Evolutionary conservation across 805 yeast species (phyloP), one percentile per base, ranked within the genome.

Genomic region (Candida silvatica): DNA sequence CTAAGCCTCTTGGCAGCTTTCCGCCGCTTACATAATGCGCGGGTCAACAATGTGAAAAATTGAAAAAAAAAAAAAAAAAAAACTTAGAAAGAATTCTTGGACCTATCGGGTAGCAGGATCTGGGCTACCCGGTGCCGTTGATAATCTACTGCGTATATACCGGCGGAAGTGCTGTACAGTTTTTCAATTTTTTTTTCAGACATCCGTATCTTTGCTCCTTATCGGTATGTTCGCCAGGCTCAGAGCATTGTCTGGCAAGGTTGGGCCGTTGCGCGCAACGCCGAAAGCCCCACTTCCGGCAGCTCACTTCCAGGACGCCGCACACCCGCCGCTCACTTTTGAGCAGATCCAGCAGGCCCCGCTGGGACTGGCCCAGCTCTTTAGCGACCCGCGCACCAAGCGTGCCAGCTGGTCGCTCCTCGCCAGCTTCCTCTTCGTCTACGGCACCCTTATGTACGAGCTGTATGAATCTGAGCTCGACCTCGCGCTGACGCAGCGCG

Each of bases 281-380:
- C 9, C 11, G 9, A 23, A 9, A 8, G 17, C 35, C 17, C 17
- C 18, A 20, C 11, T 14, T 24, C 38, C 42, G 14, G 40, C 40
- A 8, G 9, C 31, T 7, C 17, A 37, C 9, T 41, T 41, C 32
- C 44, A 41, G 24, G 42, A 41, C 16, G 16, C 14, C 4, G 26
- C 19, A 4, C 27, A 27, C 14, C 26, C 18, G 12, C 44, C 44
- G 17, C 8, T 24, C 3, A 33, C 38, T 5, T 34, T 30, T 29
- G 35, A 29, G 14, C 11, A 22, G 6, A 24, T 18, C 3, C 15
- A 16, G 19, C 17, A 8, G 19, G 11, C 20, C 5, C 7, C n/a
- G 15, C 5, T 33, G 17, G 6, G 31, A 16, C n/a, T 33, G n/a
- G n/a, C 27, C 12, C 29, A 31, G 16, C 29, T 41, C 6, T 39